Base-by-base conservation (phyloP, 140 eudicot species). In the Anethum foeniculum region DNA sequence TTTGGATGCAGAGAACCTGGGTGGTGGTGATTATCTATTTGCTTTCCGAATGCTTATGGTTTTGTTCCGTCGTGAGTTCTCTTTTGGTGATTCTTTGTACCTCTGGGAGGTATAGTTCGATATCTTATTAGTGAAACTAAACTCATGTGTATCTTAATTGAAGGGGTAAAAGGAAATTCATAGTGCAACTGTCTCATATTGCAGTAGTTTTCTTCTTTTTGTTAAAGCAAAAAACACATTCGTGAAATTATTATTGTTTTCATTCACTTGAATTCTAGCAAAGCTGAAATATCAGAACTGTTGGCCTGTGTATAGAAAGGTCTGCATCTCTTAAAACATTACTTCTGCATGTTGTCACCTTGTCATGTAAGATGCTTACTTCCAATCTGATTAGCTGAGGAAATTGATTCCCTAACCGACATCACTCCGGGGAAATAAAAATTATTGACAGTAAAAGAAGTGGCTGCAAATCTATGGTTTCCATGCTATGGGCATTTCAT, bases 41-140 rank as follows among this genome's bases (percentile, higher is more conserved):
- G 99, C 99, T 47, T 81, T 95, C 82, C 93, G 99, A 25, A 92
- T 95, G 99, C 96, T 95, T 60, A 95, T 95, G 99, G 99, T 95
- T 74, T 84, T 89, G 86, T 95, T 95, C 77, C 95, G 99, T 41
- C 85, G 97, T 52, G 99, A 95, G 82, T 90, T 92, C 83, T 92
- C 99, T 34, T 95, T 95, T 80, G 93, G 91, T 25, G 99, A 95
- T 83, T 92, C 99, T 14, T 86, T 95, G 80, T 88, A 90, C 86
- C 90, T 95, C 62, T 95, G 99, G 99, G 99, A 95, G 97, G 99
- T 95, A 89, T 41, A 44, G 12, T 74, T 74, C 54, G 18, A 41
- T 41, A 73, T 23, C 54, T 25, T 58, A 8, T 9, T 13, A 25
- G 36, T 62, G 71, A 25, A 62, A 25, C 18, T 62, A 62, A 62